Percentiles rank a stretch among this genome's conserved stretches.
These are phyloP conservation scores for Globisporangium recalcitrans DNA, from an alignment of 352 stramenopile species.

Conservation along the genomic window DNA sequence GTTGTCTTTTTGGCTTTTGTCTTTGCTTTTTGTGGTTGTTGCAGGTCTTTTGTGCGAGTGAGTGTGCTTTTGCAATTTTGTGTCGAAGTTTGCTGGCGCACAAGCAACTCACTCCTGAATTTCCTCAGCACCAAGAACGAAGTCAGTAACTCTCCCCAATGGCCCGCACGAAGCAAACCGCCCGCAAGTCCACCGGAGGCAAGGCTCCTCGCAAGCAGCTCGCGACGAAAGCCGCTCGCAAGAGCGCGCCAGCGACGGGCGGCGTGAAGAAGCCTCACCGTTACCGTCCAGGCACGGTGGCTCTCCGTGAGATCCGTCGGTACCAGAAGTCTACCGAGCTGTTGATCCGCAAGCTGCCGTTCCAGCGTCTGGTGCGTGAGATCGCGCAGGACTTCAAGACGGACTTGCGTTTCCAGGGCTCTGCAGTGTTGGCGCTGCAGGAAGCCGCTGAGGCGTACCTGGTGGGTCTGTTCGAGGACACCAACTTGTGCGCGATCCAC, in stretches of 20 bases:
- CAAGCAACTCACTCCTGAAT: constrained; percentile 41
- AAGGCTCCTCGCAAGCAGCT: constrained; percentile 94
- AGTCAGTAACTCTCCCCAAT: constrained; percentile 52
- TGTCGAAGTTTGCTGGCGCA: too few species aligned
- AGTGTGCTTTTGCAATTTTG: neutral
- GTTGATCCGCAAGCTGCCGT: constrained; percentile 94
- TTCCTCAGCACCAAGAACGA: constrained; percentile 35
- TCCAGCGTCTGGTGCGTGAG: constrained; percentile 94
- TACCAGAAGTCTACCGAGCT: constrained; percentile 97
- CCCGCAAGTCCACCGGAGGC: constrained; percentile 92
- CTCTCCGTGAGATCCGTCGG: constrained; percentile 95
- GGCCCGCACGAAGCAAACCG: constrained; percentile 96
- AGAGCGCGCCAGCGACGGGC: constrained; percentile 87
- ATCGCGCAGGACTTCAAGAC: constrained; percentile 87
- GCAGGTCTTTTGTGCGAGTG: neutral
- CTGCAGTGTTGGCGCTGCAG: constrained; percentile 80
- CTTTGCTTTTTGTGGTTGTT: neutral
- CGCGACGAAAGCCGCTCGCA: constrained; percentile 90
- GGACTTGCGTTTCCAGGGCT: constrained; percentile 87
- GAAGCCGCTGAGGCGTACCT: constrained; percentile 92
- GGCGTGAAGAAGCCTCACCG: constrained; percentile 92
- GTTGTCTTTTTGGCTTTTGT: neutral
- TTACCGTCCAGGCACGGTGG: constrained; percentile 82
- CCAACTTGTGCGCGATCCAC: constrained; percentile 94
- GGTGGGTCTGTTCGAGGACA: constrained; percentile 94